Percentiles rank a stretch among this genome's conserved stretches.
These are phyloP conservation scores for Heteromeles arbutifolia DNA, from an alignment of 306 rosid genomes.

Conservation along the genomic window DNA sequence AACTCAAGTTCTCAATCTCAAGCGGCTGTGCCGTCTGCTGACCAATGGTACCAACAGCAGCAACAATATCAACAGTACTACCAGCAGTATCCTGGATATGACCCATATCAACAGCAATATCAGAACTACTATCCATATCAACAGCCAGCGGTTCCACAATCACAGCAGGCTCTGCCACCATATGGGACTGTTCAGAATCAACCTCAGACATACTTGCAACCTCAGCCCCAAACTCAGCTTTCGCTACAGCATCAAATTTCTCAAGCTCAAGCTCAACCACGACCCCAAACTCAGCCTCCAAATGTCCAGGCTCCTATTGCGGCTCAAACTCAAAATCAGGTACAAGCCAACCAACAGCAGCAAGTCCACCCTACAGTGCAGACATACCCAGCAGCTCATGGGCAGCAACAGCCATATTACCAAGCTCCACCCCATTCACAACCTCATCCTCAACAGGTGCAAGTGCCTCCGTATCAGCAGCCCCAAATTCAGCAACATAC, in stretches of 20 bases:
- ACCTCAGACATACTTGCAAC: conserved; percentile 28
- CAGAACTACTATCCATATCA: conserved; percentile 83
- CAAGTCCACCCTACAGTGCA: conserved; percentile 48
- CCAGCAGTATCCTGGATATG: conserved; percentile 91
- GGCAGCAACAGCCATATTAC: conserved; percentile 30
- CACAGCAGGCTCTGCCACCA: conserved; percentile 46
- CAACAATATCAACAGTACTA: conserved; percentile 87
- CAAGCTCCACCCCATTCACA: conserved; percentile 45
- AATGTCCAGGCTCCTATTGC: conserved; percentile 26
- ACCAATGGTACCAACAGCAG: conserved; percentile 88
- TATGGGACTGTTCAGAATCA: conserved; percentile 32
- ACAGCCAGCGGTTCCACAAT: conserved; percentile 51
- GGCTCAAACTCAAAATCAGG: conserved; percentile 57
- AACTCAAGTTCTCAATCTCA: conserved; percentile 55
- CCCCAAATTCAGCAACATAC: conserved; percentile 58
- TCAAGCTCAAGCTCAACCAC: conserved; percentile 44
- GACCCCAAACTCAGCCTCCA: conserved; percentile 23
- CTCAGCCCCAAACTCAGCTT: conserved; percentile 33
- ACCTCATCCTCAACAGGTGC: conserved; percentile 58
- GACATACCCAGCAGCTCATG: conserved; percentile 48
- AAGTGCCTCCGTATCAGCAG: conserved; percentile 67
- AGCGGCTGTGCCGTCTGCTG: conserved; percentile 50
- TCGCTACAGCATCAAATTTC: conserved; percentile 23
- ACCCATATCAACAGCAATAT: conserved; percentile 84
- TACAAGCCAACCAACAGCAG: conserved; percentile 51